Evolutionary conservation across 352 stramenopile species (phyloP).

Genomic region (Globisporangium mamillatum): DNA sequence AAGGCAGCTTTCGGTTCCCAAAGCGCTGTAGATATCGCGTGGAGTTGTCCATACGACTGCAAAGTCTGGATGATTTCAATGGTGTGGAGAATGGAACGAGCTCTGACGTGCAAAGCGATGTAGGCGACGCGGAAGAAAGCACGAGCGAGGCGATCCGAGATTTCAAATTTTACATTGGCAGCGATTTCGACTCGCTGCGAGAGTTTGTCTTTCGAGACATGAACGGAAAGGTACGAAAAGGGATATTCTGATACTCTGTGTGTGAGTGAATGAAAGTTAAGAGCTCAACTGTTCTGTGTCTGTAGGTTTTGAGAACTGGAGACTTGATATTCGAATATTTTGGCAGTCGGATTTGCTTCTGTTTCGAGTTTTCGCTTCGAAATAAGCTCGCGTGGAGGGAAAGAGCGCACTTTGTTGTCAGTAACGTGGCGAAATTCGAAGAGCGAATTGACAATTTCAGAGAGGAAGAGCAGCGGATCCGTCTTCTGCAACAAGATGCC

Average conservation of each 20-base stretch:
- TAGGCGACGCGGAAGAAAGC: not conserved
- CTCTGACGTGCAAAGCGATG: not conserved
- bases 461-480: slow-evolving; percentile 49
- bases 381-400: slow-evolving; percentile 13
- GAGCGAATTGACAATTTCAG: slow-evolving; percentile 63
- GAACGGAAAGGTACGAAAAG: slow-evolving; percentile 32
- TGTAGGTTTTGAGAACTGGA: slow-evolving; percentile 30
- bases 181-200: slow-evolving; percentile 60
- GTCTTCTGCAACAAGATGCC: slow-evolving; percentile 49
- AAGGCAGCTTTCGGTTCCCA: slow-evolving; percentile 42
- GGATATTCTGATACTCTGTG: not conserved
- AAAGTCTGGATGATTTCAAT: not conserved
- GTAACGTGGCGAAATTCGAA: slow-evolving; percentile 28
- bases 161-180: slow-evolving; percentile 44
- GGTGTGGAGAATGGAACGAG: not conserved
- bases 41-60: slow-evolving; percentile 22
- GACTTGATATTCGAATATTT: slow-evolving; percentile 54
- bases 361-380: slow-evolving; percentile 43
- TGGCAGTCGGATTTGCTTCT: slow-evolving; percentile 53
- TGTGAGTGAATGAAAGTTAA: not conserved
- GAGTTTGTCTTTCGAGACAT: slow-evolving; percentile 39
- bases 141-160: slow-evolving; percentile 10
- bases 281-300: not conserved
- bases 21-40: slow-evolving; percentile 55
- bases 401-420: slow-evolving; percentile 18